Base-by-base conservation (phyloP, 139 green algal genomes). In the Coccomyxa sp. region DNA sequence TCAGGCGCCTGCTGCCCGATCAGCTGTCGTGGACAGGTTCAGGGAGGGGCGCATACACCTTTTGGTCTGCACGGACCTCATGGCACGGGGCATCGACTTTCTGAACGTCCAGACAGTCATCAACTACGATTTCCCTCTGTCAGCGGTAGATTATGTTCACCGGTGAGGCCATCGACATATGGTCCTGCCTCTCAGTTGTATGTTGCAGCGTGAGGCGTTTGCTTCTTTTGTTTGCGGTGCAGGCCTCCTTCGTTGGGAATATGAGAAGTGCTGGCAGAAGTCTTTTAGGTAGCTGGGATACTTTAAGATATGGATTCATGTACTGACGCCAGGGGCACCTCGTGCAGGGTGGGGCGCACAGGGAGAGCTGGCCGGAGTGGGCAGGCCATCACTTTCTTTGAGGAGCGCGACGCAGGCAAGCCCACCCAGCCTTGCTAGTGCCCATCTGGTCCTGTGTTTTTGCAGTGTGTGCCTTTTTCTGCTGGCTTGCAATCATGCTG, bases 101-200 rank as follows among this genome's bases (percentile, higher is more conserved):
- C 83, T 94, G 21, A 95, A 92, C 11, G 93, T 99, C 21, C 92
- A 94, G 81, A 96, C 93, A 0, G 96, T 99, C 18, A 86, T 99
- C 80, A 99, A 99, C 85, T 99, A 96, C 79, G 97, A 99, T 90
- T 97, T 97, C 81, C 97, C 97, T 0, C 76, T 85, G 21, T 91
- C 88, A 27, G 93, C 92, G 0, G 87, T 88, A 18, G 94, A 97
- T 83, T 99, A 99, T 87, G 91, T 99, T 63, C 96, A 99, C 90
- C 85, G 91, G 63, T 71, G 38, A 51, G 38, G 38, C 38, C 38
- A 7, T 51, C 3, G 38, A 7, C 38, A 51, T 51, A 14, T 71
- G 63, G 18, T 25, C 63, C 9, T 71, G 21, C 18, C 63, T 21
- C 63, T 21, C 63, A 21, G 4, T 71, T 25, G 1, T 1, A 9